Base-by-base conservation (phyloP, 495 filamentous ascomycete species). In the Tuber aestivum region DNA sequence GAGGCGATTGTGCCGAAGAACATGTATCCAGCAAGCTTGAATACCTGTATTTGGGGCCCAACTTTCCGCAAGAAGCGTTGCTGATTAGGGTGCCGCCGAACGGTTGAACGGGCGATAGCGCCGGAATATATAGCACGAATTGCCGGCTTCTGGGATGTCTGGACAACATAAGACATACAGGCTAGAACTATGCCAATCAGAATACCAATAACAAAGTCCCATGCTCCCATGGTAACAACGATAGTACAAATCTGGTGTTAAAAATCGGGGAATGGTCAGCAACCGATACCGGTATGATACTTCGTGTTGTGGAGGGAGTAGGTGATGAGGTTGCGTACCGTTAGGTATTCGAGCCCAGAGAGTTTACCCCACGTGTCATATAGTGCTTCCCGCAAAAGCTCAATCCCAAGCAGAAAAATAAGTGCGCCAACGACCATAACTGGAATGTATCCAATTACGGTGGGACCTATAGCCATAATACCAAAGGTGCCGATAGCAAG, bases 1-100 rank as follows among this genome's bases (percentile, higher is more conserved):
- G 91, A 91, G 41, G 97, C 94, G 72, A 99, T 97, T 0, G 94
- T 97, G 9, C 95, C 95, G 79, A 99, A 99, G 85, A 98, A 99
- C 12, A 98, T 88, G 78, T 93, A 97, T 1, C 95, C 94, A 20
- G 91, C 90, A 40, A 98, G 88, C 84, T 97, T 98, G 76, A 94
- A 92, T 73, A 98, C 89, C 56, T 92, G 89, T 50, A 94, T 94
- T 82, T 99, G 95, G 45, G 88, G 87, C 1, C 96, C 95, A 68
- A 93, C 95, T 78, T 95, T 87, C 71, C 90, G 90, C 35, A 99
- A 85, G 81, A 93, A 99, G 40, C 92, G 89, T 74, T 95, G 92
- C 79, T 99, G 96, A 12, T 92, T 91, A 0, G 93, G 92, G 78
- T 97, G 95, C 44, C 95, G 88, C 41, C 95, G 89, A 20, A 99